Conservation (phyloP, 495 filamentous ascomycete species). For the Evernia prunastri region DNA sequence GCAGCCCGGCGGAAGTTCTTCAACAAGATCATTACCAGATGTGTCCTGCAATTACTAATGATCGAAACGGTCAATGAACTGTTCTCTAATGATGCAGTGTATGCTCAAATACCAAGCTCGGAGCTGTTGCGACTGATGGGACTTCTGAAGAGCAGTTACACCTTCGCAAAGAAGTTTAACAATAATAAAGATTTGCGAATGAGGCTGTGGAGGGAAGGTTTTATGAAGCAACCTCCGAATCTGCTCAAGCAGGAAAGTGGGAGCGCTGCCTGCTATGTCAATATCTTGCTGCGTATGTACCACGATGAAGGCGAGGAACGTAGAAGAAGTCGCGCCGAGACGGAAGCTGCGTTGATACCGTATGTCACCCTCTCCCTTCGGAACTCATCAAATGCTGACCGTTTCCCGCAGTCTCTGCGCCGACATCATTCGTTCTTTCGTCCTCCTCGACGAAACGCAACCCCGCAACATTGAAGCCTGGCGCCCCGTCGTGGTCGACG, state of each 20-base stretch:
- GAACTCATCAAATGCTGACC: conserved; percentile 15
- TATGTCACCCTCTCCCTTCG: conserved; percentile 35
- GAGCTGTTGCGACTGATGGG: conserved; percentile 90
- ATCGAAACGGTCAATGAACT: conserved; percentile 98
- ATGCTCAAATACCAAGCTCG: conserved; percentile 79
- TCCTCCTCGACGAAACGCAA: conserved; percentile 81
- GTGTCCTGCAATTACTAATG: conserved; percentile 94
- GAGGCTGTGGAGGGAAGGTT: conserved; percentile 91
- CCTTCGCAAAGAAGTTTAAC: conserved; percentile 96
- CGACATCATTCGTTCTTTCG: conserved; percentile 81
- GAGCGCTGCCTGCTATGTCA: conserved; percentile 85
- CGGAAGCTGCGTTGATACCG: conserved; percentile 87
- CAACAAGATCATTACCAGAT: conserved; percentile 99
- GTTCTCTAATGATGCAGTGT: conserved; percentile 95
- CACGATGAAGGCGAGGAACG: conserved; percentile 80
- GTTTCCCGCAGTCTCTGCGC: conserved; percentile 58
- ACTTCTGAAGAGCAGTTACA: conserved; percentile 86
- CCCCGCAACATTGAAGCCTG: conserved; percentile 94
- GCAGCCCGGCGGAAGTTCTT: conserved; percentile 92
- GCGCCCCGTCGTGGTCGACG: conserved; percentile 94
- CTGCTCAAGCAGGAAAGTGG: conserved; percentile 96
- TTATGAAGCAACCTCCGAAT: conserved; percentile 99
- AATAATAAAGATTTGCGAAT: conserved; percentile 92
- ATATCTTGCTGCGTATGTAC: conserved; percentile 94
- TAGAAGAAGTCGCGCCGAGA: conserved; percentile 66